Evolutionary conservation across 2,329 filamentous ascomycete genomes (phyloP).

Genomic region (Dichotomopilus funicola): DNA sequence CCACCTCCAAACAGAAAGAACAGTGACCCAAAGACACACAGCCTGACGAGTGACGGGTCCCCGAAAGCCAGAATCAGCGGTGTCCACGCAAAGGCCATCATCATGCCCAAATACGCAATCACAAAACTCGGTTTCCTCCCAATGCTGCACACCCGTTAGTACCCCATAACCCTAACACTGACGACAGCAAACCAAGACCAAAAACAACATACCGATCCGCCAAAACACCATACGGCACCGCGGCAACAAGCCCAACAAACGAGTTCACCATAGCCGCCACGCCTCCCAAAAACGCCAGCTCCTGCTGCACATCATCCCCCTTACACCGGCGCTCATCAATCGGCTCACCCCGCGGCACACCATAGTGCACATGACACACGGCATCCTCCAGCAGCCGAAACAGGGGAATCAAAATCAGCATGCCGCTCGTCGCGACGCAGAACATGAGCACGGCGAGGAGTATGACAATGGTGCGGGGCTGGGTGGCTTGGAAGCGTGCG

Average conservation of each 20-base stretch:
- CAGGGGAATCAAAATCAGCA: constrained; percentile 19
- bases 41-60: constrained; percentile 10
- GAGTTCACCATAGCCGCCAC: constrained; percentile 13
- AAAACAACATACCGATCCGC: constrained; percentile 15
- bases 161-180: background rate
- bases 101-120: constrained; percentile 17
- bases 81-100: constrained; percentile 15
- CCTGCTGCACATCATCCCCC: constrained; percentile 17
- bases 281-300: constrained; percentile 19
- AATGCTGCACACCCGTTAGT: constrained; percentile 11
- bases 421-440: constrained; percentile 16
- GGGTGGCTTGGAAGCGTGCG: constrained; percentile 13
- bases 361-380: constrained; percentile 19
- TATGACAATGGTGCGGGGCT: constrained; percentile 12
- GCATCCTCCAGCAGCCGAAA: constrained; percentile 22
- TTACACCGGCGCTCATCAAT: constrained; percentile 22
- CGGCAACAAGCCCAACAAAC: constrained; percentile 13
- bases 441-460: constrained; percentile 18
- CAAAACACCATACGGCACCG: constrained; percentile 21
- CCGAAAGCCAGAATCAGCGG: constrained; percentile 14
- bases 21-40: constrained; percentile 14
- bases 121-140: constrained; percentile 19
- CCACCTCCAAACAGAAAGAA: constrained; percentile 22
- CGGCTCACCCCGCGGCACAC: constrained; percentile 12
- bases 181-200: no score